Conservation (phyloP, 1,139 yeast genomes). For the Pichia sp. region DNA sequence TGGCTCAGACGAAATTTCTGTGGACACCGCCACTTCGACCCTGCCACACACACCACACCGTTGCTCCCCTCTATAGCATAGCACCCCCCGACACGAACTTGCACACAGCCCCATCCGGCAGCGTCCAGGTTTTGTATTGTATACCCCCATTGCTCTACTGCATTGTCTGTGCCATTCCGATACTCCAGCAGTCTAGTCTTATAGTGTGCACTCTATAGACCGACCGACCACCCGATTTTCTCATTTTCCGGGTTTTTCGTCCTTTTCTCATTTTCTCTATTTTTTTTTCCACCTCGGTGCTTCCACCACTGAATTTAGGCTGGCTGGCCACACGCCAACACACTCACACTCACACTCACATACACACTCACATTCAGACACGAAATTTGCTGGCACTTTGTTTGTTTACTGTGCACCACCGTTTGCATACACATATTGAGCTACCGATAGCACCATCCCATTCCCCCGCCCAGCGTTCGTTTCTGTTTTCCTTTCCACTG, state of each 20-base stretch:
- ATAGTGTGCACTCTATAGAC: neutral
- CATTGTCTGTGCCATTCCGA: neutral
- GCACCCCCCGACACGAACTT: neutral
- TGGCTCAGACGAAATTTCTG: neutral
- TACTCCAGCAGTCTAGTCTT: neutral
- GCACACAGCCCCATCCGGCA: neutral
- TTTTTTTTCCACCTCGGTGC: neutral
- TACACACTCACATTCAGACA: neutral
- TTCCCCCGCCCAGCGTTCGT: neutral
- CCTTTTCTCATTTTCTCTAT: neutral
- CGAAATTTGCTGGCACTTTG: neutral
- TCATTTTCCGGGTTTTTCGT: neutral
- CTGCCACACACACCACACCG: neutral
- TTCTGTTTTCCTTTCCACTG: neutral
- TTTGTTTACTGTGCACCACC: neutral
- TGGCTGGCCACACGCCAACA: neutral
- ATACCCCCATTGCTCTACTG: neutral
- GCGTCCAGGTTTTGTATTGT: neutral
- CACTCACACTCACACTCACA: neutral
- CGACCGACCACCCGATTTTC: neutral
- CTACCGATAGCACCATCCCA: neutral
- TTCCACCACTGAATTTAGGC: neutral
- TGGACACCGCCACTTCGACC: neutral
- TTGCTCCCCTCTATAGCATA: neutral
- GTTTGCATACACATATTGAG: neutral